Evolutionary conservation across 805 yeast species (phyloP).

Genomic region (Hemisphaericaspora nanyangensis): DNA sequence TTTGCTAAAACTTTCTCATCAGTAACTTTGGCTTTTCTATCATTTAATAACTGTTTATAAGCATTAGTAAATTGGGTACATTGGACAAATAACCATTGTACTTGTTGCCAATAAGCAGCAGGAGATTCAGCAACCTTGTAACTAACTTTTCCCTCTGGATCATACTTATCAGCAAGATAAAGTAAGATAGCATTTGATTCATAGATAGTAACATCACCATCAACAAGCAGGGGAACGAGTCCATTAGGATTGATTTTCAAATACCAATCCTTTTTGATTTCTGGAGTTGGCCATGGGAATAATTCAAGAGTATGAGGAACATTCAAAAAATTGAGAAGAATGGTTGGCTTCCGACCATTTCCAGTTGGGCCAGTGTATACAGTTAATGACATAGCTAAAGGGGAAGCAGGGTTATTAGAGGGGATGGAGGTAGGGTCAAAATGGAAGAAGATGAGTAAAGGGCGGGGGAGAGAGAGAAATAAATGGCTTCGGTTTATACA

Average conservation of each 20-base stretch:
- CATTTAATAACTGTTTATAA: no score
- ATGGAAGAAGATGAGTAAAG: no score
- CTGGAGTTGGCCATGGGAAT: slow-evolving; percentile 4
- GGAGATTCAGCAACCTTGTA: slow-evolving; percentile 40
- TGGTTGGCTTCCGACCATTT: slow-evolving; percentile 5
- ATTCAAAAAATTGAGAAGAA: slow-evolving; percentile 1
- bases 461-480: no score
- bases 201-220: slow-evolving; percentile 37
- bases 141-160: slow-evolving; percentile 45
- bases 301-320: not conserved
- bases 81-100: slow-evolving; percentile 4
- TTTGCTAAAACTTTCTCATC: not conserved
- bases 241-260: slow-evolving; percentile 58
- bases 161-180: slow-evolving; percentile 58
- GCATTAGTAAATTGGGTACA: slow-evolving; percentile 2
- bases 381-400: no score
- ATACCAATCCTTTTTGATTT: slow-evolving; percentile 50
- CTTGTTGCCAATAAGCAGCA: not conserved
- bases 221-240: slow-evolving; percentile 52
- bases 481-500: no score
- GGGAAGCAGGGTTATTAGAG: no score
- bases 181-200: slow-evolving; percentile 60
- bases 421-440: no score
- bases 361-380: no score
- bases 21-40: no score